Evolutionary conservation across 208 protist genomes (phyloP).

Genomic region (Zelonia costaricensis): DNA sequence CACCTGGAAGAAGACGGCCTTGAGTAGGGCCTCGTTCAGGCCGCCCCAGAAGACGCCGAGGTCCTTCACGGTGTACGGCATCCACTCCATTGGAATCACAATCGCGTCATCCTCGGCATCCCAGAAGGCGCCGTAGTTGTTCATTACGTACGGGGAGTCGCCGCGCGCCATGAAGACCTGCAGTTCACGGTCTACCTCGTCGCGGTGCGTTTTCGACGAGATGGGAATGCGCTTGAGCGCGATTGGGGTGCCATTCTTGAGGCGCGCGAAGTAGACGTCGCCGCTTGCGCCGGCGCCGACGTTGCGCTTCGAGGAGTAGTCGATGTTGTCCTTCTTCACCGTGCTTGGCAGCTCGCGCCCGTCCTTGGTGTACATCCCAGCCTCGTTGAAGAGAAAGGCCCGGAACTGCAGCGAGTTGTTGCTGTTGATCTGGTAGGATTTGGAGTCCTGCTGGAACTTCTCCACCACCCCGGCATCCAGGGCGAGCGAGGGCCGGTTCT

Average conservation of each 20-base stretch:
- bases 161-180: constrained; percentile 78
- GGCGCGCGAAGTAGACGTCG: constrained; percentile 68
- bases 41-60: constrained; percentile 80
- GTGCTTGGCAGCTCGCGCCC: constrained; percentile 65
- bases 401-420: constrained; percentile 88
- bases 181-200: constrained; percentile 86
- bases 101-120: constrained; percentile 81
- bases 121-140: constrained; percentile 89
- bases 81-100: constrained; percentile 92
- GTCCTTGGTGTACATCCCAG: constrained; percentile 86
- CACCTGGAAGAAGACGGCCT: constrained; percentile 86
- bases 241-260: constrained; percentile 75
- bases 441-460: constrained; percentile 62
- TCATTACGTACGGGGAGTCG: constrained; percentile 86
- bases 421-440: constrained; percentile 90
- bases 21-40: constrained; percentile 78
- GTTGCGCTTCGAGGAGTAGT: constrained; percentile 53
- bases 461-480: constrained; percentile 73
- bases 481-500: constrained; percentile 54
- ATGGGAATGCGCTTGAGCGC: constrained; percentile 90
- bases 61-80: constrained; percentile 88
- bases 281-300: constrained; percentile 81
- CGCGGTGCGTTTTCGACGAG: constrained; percentile 82
- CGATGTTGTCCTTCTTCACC: constrained; percentile 84
- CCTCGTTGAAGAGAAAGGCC: constrained; percentile 83